Conservation (phyloP, 176 grass and related monocot species). For the Aegilops longissima region DNA sequence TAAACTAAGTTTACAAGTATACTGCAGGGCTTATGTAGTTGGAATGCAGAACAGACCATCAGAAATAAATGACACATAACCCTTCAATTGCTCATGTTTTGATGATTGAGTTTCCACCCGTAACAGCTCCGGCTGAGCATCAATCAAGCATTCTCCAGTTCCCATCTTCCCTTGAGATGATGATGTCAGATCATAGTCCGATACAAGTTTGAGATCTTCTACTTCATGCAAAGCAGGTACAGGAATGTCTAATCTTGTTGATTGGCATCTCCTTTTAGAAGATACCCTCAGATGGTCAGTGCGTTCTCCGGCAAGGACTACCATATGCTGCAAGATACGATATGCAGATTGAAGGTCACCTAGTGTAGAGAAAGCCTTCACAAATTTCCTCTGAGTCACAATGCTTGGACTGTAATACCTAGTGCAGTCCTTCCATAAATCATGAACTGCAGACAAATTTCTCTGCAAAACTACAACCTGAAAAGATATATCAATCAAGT, state of each 20-base stretch:
- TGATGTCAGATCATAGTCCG: slow-evolving; percentile 15
- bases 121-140: slow-evolving; percentile 24
- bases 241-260: slow-evolving; percentile 83
- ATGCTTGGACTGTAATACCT: slow-evolving; percentile 88
- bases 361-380: slow-evolving; percentile 60
- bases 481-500: slow-evolving; percentile 49
- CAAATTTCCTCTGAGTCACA: slow-evolving; percentile 63
- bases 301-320: slow-evolving; percentile 44
- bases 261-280: slow-evolving; percentile 44
- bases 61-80: slow-evolving; percentile 23
- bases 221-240: slow-evolving; percentile 53
- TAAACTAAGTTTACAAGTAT: slow-evolving; percentile 1
- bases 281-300: slow-evolving; percentile 50
- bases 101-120: slow-evolving; percentile 25
- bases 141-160: slow-evolving; percentile 24
- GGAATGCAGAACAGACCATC: slow-evolving; percentile 32
- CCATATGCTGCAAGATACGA: slow-evolving; percentile 65
- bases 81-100: slow-evolving; percentile 30
- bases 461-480: slow-evolving; percentile 76
- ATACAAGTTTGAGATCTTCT: slow-evolving; percentile 39
- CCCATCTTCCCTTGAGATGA: slow-evolving; percentile 28
- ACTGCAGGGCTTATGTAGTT: background rate
- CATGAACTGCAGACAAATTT: slow-evolving; percentile 68
- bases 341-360: slow-evolving; percentile 74
- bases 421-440: slow-evolving; percentile 86